Base-by-base conservation (phyloP, 352 stramenopile genomes). In the Phytophthora constricta region DNA sequence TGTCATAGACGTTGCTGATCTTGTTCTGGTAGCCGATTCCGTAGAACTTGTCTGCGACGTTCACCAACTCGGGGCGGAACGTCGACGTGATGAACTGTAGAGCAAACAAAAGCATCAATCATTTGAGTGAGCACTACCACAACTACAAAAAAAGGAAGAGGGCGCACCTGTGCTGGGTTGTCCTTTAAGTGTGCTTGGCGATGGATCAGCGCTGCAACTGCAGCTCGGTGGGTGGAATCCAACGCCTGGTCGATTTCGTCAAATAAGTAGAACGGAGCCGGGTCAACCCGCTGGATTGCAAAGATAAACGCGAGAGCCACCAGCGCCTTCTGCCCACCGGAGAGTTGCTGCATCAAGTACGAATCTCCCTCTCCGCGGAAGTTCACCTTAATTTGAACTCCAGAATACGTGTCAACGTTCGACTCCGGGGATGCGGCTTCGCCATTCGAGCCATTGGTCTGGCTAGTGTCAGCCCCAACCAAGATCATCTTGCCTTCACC, bases 241-340 rank as follows among this genome's bases (percentile, higher is more conserved):
- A 99, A 79, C 17, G 98, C 98, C 80, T 99, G 96, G 69, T 99
- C 98, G 46, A 99, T 97, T 70, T 99, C 98, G 76, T 99, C 98
- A 74, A 99, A 99, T 31, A 99, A 87, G 73, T 99, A 99, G 79
- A 99, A 99, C 7, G 98, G 98, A 42, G 98, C 98, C 55, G 98
- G 98, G 70, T 99, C 98, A 61, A 97, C 99, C 33, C 98, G 90
- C 74, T 98, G 92, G 55, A 99, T 99, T 4, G 98, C 97, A 77
- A 99, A 99, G 63, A 99, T 99, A 62, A 99, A 97, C n/a, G 97
- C 97, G 33, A 99, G 85, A 4, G 98, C 97, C 14, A 99, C 97
- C 37, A 99, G 82, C 2, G 98, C 96, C 72, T 99, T 99, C 74
- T 99, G 98, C 4, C 98, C 98, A 42, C 98, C 98, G 14, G 97